Conservation (phyloP, 179 eudicot genomes). For the Spergularia azorica region DNA sequence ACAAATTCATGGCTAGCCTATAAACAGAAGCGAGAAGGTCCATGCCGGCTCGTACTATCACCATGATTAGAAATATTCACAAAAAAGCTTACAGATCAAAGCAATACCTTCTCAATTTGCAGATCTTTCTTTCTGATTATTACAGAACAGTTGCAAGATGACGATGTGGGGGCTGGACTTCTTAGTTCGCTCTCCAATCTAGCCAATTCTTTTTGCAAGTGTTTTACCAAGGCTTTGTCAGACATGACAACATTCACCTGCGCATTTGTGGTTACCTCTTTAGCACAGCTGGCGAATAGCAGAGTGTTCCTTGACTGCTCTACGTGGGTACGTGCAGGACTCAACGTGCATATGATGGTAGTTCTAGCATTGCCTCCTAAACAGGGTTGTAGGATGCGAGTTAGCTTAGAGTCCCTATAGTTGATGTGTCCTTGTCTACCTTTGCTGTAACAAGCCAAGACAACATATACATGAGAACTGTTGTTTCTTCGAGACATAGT, state of each 20-base stretch:
- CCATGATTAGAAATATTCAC: not conserved
- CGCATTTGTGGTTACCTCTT: slow-evolving; percentile 90
- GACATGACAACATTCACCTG: slow-evolving; percentile 88
- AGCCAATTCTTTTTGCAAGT: slow-evolving; percentile 89
- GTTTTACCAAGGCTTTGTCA: slow-evolving; percentile 93
- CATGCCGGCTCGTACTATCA: not conserved
- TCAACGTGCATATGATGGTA: slow-evolving; percentile 95
- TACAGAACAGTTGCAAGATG: slow-evolving; percentile 45
- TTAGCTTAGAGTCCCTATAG: slow-evolving; percentile 90
- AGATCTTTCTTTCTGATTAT: slow-evolving; percentile 70
- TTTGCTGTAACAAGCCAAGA: slow-evolving; percentile 58
- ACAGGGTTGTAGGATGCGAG: slow-evolving; percentile 91
- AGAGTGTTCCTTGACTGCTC: slow-evolving; percentile 99
- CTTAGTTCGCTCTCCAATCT: slow-evolving; percentile 81
- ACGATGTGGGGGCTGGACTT: slow-evolving; percentile 52
- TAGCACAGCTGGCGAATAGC: slow-evolving; percentile 95
- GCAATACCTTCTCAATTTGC: slow-evolving; percentile 77
- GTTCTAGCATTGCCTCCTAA: slow-evolving; percentile 98
- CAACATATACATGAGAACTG: slow-evolving; percentile 16
- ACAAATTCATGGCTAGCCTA: not conserved
- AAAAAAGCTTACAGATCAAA: slow-evolving; percentile 10
- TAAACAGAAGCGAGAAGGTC: not conserved
- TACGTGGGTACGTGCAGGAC: slow-evolving; percentile 93
- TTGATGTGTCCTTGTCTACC: slow-evolving; percentile 92
- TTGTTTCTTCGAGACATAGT: not conserved